Evolutionary conservation across 2,329 filamentous ascomycete genomes (phyloP).

Genomic region (Calonectria honghensis): DNA sequence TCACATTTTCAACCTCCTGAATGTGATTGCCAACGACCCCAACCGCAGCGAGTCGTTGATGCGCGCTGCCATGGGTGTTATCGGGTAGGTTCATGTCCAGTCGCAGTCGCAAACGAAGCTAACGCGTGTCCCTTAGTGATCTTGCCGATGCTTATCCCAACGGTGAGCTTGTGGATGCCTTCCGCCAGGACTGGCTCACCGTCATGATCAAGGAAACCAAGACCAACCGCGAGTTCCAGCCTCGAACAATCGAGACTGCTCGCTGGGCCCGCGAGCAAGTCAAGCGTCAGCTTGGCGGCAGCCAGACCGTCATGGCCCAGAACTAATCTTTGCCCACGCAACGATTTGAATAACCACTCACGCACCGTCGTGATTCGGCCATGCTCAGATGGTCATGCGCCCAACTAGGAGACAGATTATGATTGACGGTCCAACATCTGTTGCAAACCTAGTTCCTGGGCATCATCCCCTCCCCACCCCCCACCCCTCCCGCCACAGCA

Average conservation of each 20-base stretch:
- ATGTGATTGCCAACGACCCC: constrained; percentile 85
- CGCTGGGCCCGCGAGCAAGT: constrained; percentile 98
- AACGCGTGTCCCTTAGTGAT: constrained; percentile 75
- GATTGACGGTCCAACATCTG: constrained; percentile 5
- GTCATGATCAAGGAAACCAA: constrained; percentile 94
- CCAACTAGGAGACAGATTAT: constrained; percentile 23
- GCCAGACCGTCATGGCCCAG: constrained; percentile 71
- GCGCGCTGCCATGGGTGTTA: constrained; percentile 96
- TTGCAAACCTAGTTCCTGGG: constrained; percentile 20
- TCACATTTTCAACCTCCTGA: constrained; percentile 90
- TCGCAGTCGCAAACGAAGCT: constrained; percentile 26
- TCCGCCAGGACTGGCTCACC: constrained; percentile 94
- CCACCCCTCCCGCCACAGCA: constrained; percentile 52
- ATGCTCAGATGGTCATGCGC: neutral
- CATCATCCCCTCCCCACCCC: constrained; percentile 22
- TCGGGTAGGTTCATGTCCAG: constrained; percentile 80
- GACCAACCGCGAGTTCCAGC: constrained; percentile 88
- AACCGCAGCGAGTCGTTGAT: constrained; percentile 95
- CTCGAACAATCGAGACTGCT: constrained; percentile 93
- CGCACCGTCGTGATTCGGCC: constrained; percentile 14
- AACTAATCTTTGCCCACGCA: constrained; percentile 57
- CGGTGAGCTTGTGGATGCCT: constrained; percentile 88
- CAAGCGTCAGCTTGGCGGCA: constrained; percentile 86
- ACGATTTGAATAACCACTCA: neutral
- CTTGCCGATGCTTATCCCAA: constrained; percentile 94